Percentiles rank a stretch among this genome's conserved stretches.
These are phyloP conservation scores for Hypoxylon sp. DNA, from an alignment of 2,329 filamentous ascomycete genomes.

Conservation along the genomic window DNA sequence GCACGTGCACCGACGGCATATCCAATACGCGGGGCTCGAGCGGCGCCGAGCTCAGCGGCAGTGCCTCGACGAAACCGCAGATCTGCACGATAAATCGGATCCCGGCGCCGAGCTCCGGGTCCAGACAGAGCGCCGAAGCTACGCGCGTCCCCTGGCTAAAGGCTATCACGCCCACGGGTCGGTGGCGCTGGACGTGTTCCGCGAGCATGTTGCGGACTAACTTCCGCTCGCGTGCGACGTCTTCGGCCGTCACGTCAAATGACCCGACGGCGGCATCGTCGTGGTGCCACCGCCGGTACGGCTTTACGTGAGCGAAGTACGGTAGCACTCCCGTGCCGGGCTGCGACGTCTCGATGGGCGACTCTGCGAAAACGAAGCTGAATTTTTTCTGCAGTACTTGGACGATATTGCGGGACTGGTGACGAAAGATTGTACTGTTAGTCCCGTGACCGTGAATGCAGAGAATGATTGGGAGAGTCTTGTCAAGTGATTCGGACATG, in stretches of 20 bases:
- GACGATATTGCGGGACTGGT: background rate
- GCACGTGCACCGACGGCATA: background rate
- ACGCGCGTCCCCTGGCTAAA: slow-evolving; percentile 3
- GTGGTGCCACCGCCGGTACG: slow-evolving; percentile 3
- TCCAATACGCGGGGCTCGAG: background rate
- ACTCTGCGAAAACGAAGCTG: background rate
- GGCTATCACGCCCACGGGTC: background rate
- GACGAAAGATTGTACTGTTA: background rate
- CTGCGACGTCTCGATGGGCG: background rate
- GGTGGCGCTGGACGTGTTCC: background rate
- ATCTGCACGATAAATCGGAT: background rate
- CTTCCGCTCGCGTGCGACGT: background rate
- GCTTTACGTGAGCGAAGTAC: background rate
- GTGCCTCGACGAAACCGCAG: background rate
- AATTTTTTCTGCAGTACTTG: background rate
- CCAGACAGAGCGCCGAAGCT: background rate
- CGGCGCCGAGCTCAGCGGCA: background rate
- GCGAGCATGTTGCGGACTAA: background rate
- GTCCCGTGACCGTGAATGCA: slow-evolving; percentile 1
- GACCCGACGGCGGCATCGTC: background rate
- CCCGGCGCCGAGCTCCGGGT: background rate
- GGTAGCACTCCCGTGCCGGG: background rate
- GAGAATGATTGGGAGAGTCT: background rate
- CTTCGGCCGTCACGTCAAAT: background rate
- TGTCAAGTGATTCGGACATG: background rate